Base-by-base conservation (phyloP, 2,329 filamentous ascomycete genomes). In the Botrytis deweyae region DNA sequence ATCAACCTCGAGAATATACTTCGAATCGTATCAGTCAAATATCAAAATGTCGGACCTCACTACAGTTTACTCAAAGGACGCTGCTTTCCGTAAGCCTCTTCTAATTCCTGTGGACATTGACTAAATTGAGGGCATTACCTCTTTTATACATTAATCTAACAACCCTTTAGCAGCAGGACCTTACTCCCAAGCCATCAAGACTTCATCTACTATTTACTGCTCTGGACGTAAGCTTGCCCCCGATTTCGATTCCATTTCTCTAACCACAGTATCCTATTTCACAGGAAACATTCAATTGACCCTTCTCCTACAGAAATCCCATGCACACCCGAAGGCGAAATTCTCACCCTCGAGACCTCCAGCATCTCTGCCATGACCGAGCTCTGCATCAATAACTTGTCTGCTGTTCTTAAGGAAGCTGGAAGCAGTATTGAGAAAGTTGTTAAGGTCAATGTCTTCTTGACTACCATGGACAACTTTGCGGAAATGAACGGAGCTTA, bases 371-470 rank as follows among this genome's bases (percentile, higher is more conserved):
- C 94, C 78, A 89, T 91, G 86, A 91, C 89, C 44, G 85, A 85
- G 67, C 85, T 87, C 79, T 90, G 88, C 84, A 89, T 93, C 84
- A 86, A 92, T 84, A 97, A 97, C 86, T 88, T 98, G 81, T 88
- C 91, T 83, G 93, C 93, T 62, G 94, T 99, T 73, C 89, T 99
- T 71, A 89, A 91, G 77, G 94, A 91, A 77, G 94, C 94, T 29
- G 94, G 94, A 71, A 95, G 92, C 42, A 88, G 88, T 72, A 88
- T 99, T 76, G 83, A 88, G 78, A 93, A 91, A 84, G 92, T 97
- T 63, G 93, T 98, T 84, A 98, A 98, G 88, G 93, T 95, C 81
- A 94, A 91, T 83, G 92, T 97, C 81, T 98, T 98, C 79, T 80
- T 93, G 62, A 88, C 87, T 1, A 86, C 85, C 73, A 92, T 93